phyloP scores from a whole-genome alignment of 257 asterid species.

The Verbena officinalis region DNA sequence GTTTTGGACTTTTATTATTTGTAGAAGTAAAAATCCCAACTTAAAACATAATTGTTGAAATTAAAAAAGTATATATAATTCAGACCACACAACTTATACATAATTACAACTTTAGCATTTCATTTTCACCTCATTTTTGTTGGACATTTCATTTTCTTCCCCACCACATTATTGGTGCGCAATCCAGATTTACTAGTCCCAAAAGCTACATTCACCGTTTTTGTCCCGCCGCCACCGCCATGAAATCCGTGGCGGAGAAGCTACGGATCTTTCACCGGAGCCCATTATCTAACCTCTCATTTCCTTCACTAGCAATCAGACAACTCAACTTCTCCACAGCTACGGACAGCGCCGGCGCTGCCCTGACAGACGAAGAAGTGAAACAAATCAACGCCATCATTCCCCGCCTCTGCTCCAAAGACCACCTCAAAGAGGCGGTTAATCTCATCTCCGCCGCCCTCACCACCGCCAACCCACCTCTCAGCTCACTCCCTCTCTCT shows the following conservation, averaged over 20 bases:
- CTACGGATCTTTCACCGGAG: conserved; percentile 34
- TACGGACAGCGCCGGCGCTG: conserved; percentile 22
- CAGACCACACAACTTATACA: too few species aligned
- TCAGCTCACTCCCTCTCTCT: conserved; percentile 47
- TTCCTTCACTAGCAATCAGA: conserved; percentile 22
- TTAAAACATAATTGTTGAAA: too few species aligned
- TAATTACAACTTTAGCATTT: too few species aligned
- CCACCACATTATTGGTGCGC: neutral
- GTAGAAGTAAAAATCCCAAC: too few species aligned
- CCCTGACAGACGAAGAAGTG: conserved; percentile 46
- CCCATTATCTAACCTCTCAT: conserved; percentile 6
- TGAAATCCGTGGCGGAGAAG: conserved; percentile 37
- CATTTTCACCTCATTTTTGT: neutral
- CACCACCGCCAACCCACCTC: conserved; percentile 44
- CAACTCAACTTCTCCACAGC: conserved; percentile 18
- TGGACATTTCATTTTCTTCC: neutral
- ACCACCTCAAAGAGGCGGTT: conserved; percentile 52
- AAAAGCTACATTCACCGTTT: neutral
- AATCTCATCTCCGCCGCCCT: conserved; percentile 53
- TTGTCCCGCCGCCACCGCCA: conserved; percentile 22
- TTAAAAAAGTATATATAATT: too few species aligned
- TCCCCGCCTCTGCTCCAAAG: conserved; percentile 54
- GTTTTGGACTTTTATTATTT: too few species aligned
- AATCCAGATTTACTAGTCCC: neutral
- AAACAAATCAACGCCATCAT: conserved; percentile 51